Base-by-base conservation (phyloP, 805 yeast genomes). In the Cyberlindnera suaveolens region DNA sequence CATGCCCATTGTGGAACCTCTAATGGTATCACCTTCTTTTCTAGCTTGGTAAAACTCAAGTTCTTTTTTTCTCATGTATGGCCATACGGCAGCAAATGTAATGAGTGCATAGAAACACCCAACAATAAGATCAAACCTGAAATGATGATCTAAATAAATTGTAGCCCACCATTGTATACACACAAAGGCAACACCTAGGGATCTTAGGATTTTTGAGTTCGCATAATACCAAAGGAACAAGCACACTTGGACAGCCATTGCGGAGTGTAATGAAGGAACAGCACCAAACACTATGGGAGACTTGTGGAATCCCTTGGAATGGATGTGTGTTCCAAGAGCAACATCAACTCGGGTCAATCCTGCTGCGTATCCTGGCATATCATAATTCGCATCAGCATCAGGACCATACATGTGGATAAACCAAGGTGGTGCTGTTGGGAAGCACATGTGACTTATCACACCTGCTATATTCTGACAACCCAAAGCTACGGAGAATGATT, bases 351-450 rank as follows among this genome's bases (percentile, higher is more conserved):
- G 65, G 3, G 78, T 75, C 35, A 82, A 64, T 2, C 88, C 88
- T 13, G 87, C 90, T 2, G 86, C 83, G 54, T 75, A 82, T 13
- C 86, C 86, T 13, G 74, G 73, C 72, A 78, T 78, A 29, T 74
- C 75, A 58, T 82, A 82, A 47, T 71, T 67, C 2, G 84, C 82
- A 9, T 58, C 65, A 44, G 56, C 72, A 48, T 77, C 74, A 18
- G 72, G 71, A 4, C 87, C 85, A 50, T 82, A 71, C 47, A 77
- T 47, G 54, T 76, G 80, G 38, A 79, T 75, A 57, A 80, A 82
- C 82, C 87, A 79, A 3, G 89, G 89, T 1, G 89, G 85, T 1
- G 87, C 85, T 56, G 77, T 80, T 20, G 90, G 90, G 58, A 80
- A 67, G 6, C 71, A 38, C 31, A 82, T 56, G 57, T 81, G 87